Evolutionary conservation across 108 stramenopile genomes (phyloP).

Genomic region (Schizochytrium sp.): DNA sequence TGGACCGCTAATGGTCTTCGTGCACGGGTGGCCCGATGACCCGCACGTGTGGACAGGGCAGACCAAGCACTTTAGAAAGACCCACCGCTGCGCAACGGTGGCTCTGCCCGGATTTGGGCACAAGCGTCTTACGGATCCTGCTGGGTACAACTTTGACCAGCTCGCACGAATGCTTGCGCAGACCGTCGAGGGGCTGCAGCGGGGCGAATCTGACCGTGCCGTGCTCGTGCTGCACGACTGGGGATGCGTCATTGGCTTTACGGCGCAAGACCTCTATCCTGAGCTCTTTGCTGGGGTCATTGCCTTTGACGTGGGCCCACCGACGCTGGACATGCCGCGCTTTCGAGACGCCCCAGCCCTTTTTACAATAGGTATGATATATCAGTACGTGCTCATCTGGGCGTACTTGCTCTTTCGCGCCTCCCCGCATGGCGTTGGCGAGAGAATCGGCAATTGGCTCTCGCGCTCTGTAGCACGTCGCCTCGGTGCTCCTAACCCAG

Average conservation of each 20-base stretch:
- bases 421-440: not conserved
- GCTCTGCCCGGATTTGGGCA: not conserved
- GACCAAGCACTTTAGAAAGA: not conserved
- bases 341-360: not conserved
- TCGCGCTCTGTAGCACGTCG: not conserved
- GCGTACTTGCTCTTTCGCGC: not conserved
- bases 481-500: not conserved
- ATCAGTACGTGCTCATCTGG: not conserved
- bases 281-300: not conserved
- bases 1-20: not conserved
- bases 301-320: not conserved
- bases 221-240: not conserved
- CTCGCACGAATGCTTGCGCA: not conserved
- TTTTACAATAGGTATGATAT: not conserved
- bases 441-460: not conserved
- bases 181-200: not conserved
- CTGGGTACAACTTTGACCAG: not conserved
- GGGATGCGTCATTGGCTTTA: not conserved
- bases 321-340: not conserved
- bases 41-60: not conserved
- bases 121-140: not conserved
- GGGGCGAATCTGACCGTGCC: not conserved
- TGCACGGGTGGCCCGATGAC: slow-evolving; percentile 6
- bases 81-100: not conserved
- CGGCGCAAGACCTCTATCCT: not conserved